Percentiles rank a stretch among this genome's conserved stretches.
phyloP scores from a whole-genome alignment of 371 early-diverging fungal species.

The Mortierella sp. region DNA sequence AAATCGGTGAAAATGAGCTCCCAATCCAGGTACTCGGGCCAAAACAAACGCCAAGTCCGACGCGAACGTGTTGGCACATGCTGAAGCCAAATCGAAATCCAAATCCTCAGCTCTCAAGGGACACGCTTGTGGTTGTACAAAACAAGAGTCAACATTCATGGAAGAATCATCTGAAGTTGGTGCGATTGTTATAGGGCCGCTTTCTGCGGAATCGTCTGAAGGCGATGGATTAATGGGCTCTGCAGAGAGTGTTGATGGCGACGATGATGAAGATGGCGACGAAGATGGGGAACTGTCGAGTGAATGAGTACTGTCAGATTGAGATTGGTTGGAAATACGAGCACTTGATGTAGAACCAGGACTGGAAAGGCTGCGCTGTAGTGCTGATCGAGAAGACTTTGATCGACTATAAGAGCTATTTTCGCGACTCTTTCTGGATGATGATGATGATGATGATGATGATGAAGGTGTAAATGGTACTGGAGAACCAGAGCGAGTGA shows the following conservation, averaged over 20 bases:
- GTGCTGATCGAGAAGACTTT: slow-evolving; percentile 3
- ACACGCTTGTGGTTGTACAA: slow-evolving; percentile 10
- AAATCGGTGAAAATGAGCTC: slow-evolving; percentile 54
- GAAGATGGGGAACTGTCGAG: background rate
- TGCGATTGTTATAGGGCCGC: background rate
- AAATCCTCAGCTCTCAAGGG: slow-evolving; percentile 30
- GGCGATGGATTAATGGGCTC: background rate
- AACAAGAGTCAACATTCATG: no score
- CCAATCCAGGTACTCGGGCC: slow-evolving; percentile 50
- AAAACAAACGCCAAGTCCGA: slow-evolving; percentile 52
- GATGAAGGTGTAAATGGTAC: slow-evolving; percentile 14
- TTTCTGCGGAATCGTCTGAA: background rate
- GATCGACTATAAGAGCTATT: slow-evolving; percentile 1
- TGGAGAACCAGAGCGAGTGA: slow-evolving; percentile 19
- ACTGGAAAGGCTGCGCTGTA: slow-evolving; percentile 39
- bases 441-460: background rate
- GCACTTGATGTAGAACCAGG: slow-evolving; percentile 10
- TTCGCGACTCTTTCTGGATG: slow-evolving; percentile 14
- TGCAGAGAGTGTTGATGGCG: background rate
- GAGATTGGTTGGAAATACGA: slow-evolving; percentile 12
- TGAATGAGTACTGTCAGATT: background rate
- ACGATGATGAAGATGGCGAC: background rate
- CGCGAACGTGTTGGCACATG: slow-evolving; percentile 54
- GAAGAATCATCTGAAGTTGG: background rate
- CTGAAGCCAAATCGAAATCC: slow-evolving; percentile 51